Evolutionary conservation across 2,329 filamentous ascomycete genomes (phyloP).

Genomic region (Neonectria ditissima): DNA sequence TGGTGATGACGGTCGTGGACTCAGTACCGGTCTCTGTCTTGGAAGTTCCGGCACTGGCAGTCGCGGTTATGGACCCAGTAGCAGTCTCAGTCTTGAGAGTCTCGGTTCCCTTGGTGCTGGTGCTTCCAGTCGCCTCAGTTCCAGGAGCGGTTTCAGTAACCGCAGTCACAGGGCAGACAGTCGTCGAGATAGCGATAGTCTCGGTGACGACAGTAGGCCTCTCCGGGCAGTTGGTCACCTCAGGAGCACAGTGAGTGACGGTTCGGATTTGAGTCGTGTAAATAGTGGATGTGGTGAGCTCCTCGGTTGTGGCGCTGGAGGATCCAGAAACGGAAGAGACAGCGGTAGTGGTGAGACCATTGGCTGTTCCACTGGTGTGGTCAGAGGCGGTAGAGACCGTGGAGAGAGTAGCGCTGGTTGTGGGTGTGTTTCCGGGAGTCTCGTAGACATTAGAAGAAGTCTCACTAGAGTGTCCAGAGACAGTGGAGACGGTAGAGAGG

Average conservation of each 20-base stretch:
- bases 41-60: neutral
- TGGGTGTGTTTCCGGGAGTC: no score
- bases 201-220: constrained; percentile 11
- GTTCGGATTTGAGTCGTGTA: constrained; percentile 39
- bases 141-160: constrained; percentile 12
- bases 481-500: no score
- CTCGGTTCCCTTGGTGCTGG: neutral
- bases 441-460: no score
- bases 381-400: neutral
- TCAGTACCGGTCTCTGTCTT: neutral
- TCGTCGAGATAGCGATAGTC: constrained; percentile 39
- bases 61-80: neutral
- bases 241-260: constrained; percentile 33
- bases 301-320: constrained; percentile 24
- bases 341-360: neutral
- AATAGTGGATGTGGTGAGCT: constrained; percentile 34
- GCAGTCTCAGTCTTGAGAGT: neutral
- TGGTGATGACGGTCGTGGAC: no score
- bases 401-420: neutral
- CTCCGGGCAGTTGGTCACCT: constrained; percentile 31
- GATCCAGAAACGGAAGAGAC: constrained; percentile 5
- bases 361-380: neutral
- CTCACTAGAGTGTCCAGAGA: no score
- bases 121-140: constrained; percentile 3
- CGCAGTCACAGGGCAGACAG: constrained; percentile 37